A percentile compares a stretch with the other conserved stretches of the same genome.
These are phyloP conservation scores for Aegilops sharonensis DNA, from an alignment of 176 grass and related monocot genomes.

Conservation along the genomic window DNA sequence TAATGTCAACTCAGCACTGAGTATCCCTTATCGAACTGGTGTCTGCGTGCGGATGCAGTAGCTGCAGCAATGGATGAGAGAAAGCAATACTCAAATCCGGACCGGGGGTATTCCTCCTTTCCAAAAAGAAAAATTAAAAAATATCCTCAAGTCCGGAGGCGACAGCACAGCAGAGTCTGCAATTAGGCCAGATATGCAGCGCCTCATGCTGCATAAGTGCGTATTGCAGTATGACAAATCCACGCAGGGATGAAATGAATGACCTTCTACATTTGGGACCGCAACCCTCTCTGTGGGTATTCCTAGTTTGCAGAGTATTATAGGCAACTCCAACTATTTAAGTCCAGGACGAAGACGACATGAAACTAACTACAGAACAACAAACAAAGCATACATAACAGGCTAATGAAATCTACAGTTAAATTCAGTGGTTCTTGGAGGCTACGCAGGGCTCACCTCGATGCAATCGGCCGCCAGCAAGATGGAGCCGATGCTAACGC, in stretches of 20 bases:
- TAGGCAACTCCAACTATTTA: neutral
- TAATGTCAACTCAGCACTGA: neutral
- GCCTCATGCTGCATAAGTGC: neutral
- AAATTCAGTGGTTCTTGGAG: neutral
- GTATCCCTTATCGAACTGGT: neutral
- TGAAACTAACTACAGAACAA: neutral
- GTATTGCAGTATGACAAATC: neutral
- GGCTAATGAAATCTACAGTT: neutral
- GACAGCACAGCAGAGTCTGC: neutral
- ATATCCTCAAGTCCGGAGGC: constrained; percentile 10
- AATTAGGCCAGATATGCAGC: neutral
- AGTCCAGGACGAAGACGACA: neutral
- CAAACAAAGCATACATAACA: neutral
- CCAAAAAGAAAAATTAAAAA: neutral
- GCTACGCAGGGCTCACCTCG: constrained; percentile 49
- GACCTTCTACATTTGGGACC: neutral
- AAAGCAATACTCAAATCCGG: neutral
- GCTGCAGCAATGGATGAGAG: neutral
- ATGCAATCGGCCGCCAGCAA: constrained; percentile 81
- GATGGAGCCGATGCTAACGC: constrained; percentile 82
- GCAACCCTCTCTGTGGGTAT: constrained; percentile 9
- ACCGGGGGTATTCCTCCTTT: neutral
- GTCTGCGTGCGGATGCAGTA: constrained; percentile 10
- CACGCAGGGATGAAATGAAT: neutral
- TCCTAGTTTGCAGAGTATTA: neutral